phyloP scores from a whole-genome alignment of 1,284 basidiomycete species.

The Trichosporon coremiiforme region DNA sequence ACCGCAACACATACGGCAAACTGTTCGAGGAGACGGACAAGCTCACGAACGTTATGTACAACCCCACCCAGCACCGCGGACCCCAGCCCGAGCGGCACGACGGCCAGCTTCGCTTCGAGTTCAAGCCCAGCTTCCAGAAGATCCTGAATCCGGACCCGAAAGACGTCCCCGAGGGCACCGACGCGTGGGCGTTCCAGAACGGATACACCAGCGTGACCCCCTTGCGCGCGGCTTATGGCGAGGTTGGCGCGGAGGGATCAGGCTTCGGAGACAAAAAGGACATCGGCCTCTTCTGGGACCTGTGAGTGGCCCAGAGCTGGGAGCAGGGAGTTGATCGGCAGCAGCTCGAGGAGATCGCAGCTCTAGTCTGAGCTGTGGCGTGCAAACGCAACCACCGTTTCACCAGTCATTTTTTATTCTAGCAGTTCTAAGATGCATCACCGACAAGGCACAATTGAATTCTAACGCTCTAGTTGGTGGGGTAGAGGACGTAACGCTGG shows the following conservation, averaged over 20 bases:
- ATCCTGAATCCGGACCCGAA: conserved; percentile 67
- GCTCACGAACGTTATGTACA: conserved; percentile 11
- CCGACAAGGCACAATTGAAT: background rate
- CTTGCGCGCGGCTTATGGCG: conserved; percentile 43
- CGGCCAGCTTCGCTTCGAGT: conserved; percentile 68
- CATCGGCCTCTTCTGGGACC: conserved; percentile 6
- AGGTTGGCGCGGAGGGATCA: conserved; percentile 31
- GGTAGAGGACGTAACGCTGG: conserved; percentile 9
- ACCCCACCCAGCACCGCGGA: conserved; percentile 21
- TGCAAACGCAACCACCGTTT: too few relatives aligned
- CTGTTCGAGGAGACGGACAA: conserved; percentile 47
- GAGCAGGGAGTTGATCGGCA: background rate
- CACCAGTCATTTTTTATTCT: background rate
- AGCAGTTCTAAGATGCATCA: conserved; percentile 12
- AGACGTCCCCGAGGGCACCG: conserved; percentile 70
- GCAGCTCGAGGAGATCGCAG: background rate
- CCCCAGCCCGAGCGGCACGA: conserved; percentile 22
- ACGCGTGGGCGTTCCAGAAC: conserved; percentile 62
- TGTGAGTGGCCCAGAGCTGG: background rate
- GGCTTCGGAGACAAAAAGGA: conserved; percentile 29
- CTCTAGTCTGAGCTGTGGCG: background rate
- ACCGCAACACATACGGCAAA: conserved; percentile 54
- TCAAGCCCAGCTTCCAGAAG: conserved; percentile 72
- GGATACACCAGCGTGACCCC: conserved; percentile 50
- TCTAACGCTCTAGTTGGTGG: background rate